These are phyloP conservation scores for Penicillium desertorum DNA, from an alignment of 495 filamentous ascomycete genomes.

Conservation along the genomic window DNA sequence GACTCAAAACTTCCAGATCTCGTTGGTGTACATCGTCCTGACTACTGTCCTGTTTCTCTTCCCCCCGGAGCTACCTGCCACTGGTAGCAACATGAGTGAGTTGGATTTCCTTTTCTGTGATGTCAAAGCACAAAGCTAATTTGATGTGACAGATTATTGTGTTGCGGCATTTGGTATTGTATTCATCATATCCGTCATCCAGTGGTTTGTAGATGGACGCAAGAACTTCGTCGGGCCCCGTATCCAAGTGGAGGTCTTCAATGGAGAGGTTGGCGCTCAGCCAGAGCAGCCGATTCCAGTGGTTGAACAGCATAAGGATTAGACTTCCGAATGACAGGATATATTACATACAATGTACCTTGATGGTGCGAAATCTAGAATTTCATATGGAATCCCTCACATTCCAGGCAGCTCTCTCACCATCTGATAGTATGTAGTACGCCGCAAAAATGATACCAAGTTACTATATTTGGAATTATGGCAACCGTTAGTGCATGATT, in stretches of 20 bases:
- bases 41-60: conserved; percentile 78
- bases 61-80: conserved; percentile 65
- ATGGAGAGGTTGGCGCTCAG: conserved; percentile 22
- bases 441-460: neutral
- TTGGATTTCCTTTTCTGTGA: neutral
- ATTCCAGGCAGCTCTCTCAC: neutral
- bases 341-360: neutral
- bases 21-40: conserved; percentile 61
- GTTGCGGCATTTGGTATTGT: conserved; percentile 70
- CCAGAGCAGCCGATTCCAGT: conserved; percentile 22
- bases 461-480: neutral
- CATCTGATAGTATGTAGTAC: neutral
- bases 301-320: conserved; percentile 24
- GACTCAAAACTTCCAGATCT: conserved; percentile 45
- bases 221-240: conserved; percentile 68
- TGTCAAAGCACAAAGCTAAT: conserved; percentile 14
- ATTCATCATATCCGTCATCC: conserved; percentile 59
- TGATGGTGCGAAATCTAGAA: neutral
- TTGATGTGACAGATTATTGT: conserved; percentile 54
- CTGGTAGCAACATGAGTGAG: conserved; percentile 70
- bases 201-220: conserved; percentile 72
- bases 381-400: neutral
- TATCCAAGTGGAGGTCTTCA: conserved; percentile 48
- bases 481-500: neutral
- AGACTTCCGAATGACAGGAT: neutral